Conservation (phyloP, 345 rosid species). For the Dimocarpus longan region DNA sequence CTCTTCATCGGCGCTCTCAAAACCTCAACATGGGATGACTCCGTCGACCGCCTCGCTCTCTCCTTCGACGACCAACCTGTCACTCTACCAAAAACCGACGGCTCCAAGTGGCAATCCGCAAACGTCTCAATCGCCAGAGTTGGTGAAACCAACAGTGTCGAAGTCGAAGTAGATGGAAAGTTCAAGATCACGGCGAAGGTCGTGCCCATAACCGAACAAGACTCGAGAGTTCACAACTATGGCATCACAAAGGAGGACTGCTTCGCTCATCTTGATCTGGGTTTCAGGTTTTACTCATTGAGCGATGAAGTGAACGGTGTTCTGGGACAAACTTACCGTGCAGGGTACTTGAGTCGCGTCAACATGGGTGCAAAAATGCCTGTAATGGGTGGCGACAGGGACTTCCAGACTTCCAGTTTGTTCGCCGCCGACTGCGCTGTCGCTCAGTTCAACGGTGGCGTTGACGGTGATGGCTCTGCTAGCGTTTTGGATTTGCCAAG, state of each 20-base stretch:
- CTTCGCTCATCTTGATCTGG: constrained; percentile 66
- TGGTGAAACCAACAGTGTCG: constrained; percentile 38
- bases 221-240: constrained; percentile 58
- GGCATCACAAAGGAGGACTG: constrained; percentile 60
- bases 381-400: constrained; percentile 59
- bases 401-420: constrained; percentile 53
- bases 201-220: constrained; percentile 55
- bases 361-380: constrained; percentile 67
- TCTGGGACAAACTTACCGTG: constrained; percentile 60
- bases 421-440: constrained; percentile 54
- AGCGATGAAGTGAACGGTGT: constrained; percentile 57
- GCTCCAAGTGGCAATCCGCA: constrained; percentile 40
- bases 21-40: constrained; percentile 60
- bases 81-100: constrained; percentile 30
- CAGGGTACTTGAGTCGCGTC: constrained; percentile 51
- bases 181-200: constrained; percentile 55
- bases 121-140: constrained; percentile 38
- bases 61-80: constrained; percentile 43
- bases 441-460: constrained; percentile 29
- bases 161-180: constrained; percentile 43
- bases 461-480: too few relatives aligned
- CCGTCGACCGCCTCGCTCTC: constrained; percentile 40
- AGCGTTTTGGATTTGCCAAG: too few relatives aligned
- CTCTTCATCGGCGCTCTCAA: constrained; percentile 52
- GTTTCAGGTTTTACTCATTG: constrained; percentile 56